These are phyloP conservation scores for Taphrina sp. DNA, from an alignment of 1,139 yeast genomes.

Conservation along the genomic window DNA sequence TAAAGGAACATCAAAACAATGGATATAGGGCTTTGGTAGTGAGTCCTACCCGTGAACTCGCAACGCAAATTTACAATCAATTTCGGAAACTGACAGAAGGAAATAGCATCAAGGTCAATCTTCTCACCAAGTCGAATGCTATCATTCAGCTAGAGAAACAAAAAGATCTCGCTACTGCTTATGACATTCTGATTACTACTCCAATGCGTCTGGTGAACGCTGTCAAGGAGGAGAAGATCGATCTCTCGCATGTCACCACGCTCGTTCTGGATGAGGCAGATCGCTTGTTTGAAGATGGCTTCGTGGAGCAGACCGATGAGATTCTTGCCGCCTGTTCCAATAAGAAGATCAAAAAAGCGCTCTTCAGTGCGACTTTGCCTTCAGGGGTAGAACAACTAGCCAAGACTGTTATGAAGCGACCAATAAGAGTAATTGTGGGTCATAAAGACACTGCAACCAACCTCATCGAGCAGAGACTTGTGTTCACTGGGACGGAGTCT, in stretches of 20 bases:
- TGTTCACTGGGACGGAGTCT: slow-evolving; percentile 89
- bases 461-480: slow-evolving; percentile 76
- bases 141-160: slow-evolving; percentile 57
- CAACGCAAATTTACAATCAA: slow-evolving; percentile 76
- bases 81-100: slow-evolving; percentile 54
- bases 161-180: slow-evolving; percentile 59
- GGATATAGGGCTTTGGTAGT: slow-evolving; percentile 61
- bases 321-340: slow-evolving; percentile 67
- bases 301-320: slow-evolving; percentile 86
- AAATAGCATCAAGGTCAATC: slow-evolving; percentile 59
- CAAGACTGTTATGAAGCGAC: slow-evolving; percentile 75
- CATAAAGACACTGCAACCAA: slow-evolving; percentile 89
- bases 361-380: slow-evolving; percentile 95
- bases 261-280: slow-evolving; percentile 94
- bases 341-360: slow-evolving; percentile 56
- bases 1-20: slow-evolving; percentile 35
- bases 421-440: slow-evolving; percentile 84
- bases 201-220: slow-evolving; percentile 85
- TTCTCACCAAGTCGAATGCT: slow-evolving; percentile 74
- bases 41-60: slow-evolving; percentile 91
- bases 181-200: slow-evolving; percentile 79
- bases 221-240: slow-evolving; percentile 58
- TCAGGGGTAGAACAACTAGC: slow-evolving; percentile 91
- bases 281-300: slow-evolving; percentile 84
- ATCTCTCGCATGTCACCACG: slow-evolving; percentile 64